Evolutionary conservation across 768 basidiomycete species (phyloP).

Genomic region (Leucosporidium yakuticum): DNA sequence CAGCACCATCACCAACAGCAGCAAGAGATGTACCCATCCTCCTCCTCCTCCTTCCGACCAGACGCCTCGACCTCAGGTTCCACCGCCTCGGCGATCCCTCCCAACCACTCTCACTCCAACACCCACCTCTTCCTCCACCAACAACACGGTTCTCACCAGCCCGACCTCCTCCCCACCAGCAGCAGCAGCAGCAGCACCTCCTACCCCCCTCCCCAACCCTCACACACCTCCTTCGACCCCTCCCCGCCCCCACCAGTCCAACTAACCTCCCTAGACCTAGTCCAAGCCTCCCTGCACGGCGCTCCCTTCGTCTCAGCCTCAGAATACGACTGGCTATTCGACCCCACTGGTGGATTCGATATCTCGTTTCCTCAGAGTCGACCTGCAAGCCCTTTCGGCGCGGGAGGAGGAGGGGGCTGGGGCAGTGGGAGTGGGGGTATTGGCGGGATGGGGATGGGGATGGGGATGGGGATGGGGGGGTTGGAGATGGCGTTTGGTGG

Average conservation of each 20-base stretch:
- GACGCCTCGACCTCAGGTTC: no score
- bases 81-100: no score
- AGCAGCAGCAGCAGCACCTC: not conserved
- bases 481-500: not conserved
- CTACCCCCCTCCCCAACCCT: not conserved
- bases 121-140: constrained; percentile 19
- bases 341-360: constrained; percentile 19
- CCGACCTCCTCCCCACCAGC: constrained; percentile 1
- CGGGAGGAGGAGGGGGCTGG: constrained; percentile 2
- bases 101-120: constrained; percentile 1
- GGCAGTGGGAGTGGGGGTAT: not conserved
- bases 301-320: constrained; percentile 20
- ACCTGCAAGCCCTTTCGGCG: constrained; percentile 21
- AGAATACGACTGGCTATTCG: constrained; percentile 34
- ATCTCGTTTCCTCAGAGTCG: constrained; percentile 25
- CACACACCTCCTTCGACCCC: constrained; percentile 18
- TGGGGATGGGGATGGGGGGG: not conserved
- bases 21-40: no score
- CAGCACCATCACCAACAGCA: no score
- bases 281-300: constrained; percentile 21
- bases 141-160: not conserved
- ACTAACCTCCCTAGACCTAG: constrained; percentile 29
- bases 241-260: constrained; percentile 15
- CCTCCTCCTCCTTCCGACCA: no score
- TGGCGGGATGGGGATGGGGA: no score